These are phyloP conservation scores for Phytopythium helicoides DNA, from an alignment of 352 stramenopile species.

Conservation along the genomic window DNA sequence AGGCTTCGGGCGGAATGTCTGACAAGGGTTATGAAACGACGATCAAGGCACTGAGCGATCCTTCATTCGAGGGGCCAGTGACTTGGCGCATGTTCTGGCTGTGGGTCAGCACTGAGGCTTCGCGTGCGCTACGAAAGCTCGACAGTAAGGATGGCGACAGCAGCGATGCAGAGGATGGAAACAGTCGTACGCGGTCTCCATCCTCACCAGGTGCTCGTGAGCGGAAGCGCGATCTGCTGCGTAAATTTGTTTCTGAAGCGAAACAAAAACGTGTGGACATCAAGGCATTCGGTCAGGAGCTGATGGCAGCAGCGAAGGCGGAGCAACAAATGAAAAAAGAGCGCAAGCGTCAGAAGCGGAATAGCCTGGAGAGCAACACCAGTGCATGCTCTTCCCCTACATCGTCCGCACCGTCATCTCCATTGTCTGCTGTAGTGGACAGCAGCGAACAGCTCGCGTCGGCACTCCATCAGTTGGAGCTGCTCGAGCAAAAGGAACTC, in stretches of 20 bases:
- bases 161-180: constrained; percentile 37
- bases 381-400: neutral
- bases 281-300: constrained; percentile 4
- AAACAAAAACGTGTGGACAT: constrained; percentile 22
- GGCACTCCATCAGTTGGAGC: constrained; percentile 1
- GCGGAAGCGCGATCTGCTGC: constrained; percentile 7
- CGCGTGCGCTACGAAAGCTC: constrained; percentile 56
- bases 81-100: constrained; percentile 88
- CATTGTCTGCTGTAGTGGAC: neutral
- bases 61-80: constrained; percentile 59
- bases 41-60: constrained; percentile 54
- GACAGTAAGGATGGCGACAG: constrained; percentile 52
- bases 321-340: constrained; percentile 6
- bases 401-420: neutral
- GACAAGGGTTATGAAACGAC: constrained; percentile 61
- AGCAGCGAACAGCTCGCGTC: neutral
- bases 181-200: neutral
- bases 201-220: neutral
- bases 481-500: constrained; percentile 1
- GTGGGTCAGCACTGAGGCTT: constrained; percentile 82
- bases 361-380: neutral
- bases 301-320: constrained; percentile 6
- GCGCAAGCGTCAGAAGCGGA: constrained; percentile 1
- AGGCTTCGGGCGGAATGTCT: constrained; percentile 63
- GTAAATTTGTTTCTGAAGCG: constrained; percentile 33